These are phyloP conservation scores for Starmerella geochares DNA, from an alignment of 805 yeast species.

Conservation along the genomic window DNA sequence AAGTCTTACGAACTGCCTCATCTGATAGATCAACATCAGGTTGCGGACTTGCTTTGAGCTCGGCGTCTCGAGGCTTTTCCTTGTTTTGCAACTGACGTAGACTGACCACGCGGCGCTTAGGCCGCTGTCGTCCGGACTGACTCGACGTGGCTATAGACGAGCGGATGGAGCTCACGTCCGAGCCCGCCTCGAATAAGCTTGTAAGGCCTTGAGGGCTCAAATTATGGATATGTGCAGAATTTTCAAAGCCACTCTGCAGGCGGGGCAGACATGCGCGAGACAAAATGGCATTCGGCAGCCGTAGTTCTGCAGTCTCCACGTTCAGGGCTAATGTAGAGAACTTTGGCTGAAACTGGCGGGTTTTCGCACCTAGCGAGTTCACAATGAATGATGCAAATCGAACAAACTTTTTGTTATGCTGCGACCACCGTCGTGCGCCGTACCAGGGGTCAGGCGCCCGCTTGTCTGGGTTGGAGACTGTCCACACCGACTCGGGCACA, in stretches of 20 bases:
- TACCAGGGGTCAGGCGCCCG: conserved; percentile 23
- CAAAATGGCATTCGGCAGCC: conserved; percentile 14
- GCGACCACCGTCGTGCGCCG: conserved; percentile 26
- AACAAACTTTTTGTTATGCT: conserved; percentile 11
- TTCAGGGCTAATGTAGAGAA: conserved; percentile 21
- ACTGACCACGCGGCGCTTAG: conserved; percentile 19
- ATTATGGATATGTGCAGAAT: background rate
- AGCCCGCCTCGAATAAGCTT: background rate
- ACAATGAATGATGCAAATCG: conserved; percentile 8
- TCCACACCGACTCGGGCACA: conserved; percentile 30
- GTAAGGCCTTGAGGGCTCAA: conserved; percentile 1
- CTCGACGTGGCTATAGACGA: background rate
- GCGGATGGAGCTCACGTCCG: background rate
- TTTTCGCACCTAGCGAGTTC: conserved; percentile 7
- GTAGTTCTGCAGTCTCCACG: conserved; percentile 8
- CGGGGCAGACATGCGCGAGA: background rate
- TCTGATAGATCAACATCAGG: background rate
- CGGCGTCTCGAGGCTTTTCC: background rate
- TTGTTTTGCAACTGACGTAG: conserved; percentile 9
- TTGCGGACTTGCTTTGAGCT: background rate
- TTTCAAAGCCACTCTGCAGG: background rate
- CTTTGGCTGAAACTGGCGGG: background rate
- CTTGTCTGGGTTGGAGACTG: conserved; percentile 23
- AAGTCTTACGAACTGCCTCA: too few relatives aligned
- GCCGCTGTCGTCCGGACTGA: background rate